Conservation (phyloP, 495 filamentous ascomycete species). For the Lasiosphaeris hirsuta region DNA sequence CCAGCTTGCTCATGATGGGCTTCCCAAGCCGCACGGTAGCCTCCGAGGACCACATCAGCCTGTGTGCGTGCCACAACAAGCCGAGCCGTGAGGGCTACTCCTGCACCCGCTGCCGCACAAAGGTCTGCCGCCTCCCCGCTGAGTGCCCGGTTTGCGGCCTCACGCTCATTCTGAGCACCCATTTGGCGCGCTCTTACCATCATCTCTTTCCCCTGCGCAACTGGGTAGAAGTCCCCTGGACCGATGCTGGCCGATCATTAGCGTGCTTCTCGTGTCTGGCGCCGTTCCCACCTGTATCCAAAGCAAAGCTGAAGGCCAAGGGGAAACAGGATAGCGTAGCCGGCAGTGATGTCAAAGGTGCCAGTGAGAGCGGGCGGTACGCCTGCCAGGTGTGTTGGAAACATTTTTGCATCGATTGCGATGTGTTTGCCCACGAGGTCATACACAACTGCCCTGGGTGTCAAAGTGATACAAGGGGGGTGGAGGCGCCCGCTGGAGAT, state of each 20-base stretch:
- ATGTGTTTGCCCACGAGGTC: constrained; percentile 88
- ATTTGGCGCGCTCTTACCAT: constrained; percentile 91
- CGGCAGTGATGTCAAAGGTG: constrained; percentile 47
- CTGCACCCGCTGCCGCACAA: constrained; percentile 82
- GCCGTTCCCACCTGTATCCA: constrained; percentile 44
- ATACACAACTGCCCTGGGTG: constrained; percentile 96
- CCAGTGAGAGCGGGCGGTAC: constrained; percentile 84
- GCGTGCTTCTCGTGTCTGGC: constrained; percentile 55
- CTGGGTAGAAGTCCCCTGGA: constrained; percentile 88
- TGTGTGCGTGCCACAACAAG: constrained; percentile 89
- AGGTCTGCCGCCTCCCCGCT: constrained; percentile 88
- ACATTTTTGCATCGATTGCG: constrained; percentile 97
- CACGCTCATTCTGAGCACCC: constrained; percentile 93
- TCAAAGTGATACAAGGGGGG: constrained; percentile 55
- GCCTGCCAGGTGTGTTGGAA: constrained; percentile 77
- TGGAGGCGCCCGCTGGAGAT: background rate
- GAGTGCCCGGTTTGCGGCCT: constrained; percentile 89
- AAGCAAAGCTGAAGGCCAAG: constrained; percentile 13
- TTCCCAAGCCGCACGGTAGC: constrained; percentile 93
- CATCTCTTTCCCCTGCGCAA: constrained; percentile 90
- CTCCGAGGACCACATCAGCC: constrained; percentile 55
- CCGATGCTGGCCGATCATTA: constrained; percentile 51
- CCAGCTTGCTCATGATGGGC: constrained; percentile 92
- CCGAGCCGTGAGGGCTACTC: constrained; percentile 84
- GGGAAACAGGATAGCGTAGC: constrained; percentile 6